Base-by-base conservation (phyloP, 768 basidiomycete genomes). In the Tylopilus sp. region DNA sequence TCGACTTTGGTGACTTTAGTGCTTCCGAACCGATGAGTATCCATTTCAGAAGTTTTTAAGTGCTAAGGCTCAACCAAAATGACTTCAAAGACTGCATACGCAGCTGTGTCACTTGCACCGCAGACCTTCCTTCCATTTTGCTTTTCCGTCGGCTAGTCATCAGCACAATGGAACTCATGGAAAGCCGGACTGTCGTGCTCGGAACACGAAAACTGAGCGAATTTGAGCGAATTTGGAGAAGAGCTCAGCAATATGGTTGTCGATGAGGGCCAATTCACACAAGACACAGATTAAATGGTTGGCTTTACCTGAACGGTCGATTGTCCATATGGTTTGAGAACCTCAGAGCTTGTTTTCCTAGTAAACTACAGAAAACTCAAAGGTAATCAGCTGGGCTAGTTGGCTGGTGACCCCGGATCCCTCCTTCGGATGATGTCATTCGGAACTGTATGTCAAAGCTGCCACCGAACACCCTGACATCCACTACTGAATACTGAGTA, bases 61-160 rank as follows among this genome's bases (percentile, higher is more conserved):
- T 28, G 6, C 22, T 9, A 3, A 24, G n/a, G n/a, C 22, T 42
- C 34, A 50, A 21, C 10, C 11, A 33, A 4, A n/a, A n/a, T n/a
- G n/a, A n/a, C n/a, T n/a, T n/a, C 17, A 36, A 40, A 63, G 61
- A 17, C 16, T 17, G 0, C 50, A 40, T 63, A 50, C 29, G 12
- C 45, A 7, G 34, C 62, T 8, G 16, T 54, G 33, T 60, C 62
- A 2, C 16, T 56, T 33, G 56, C 58, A 9, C 14, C 63, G 22
- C 61, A 60, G 45, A 19, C 2, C 26, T 63, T 60, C 30, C 52
- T 63, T 29, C 49, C 41, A 11, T 63, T 25, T 26, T 63, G 55
- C 13, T 60, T 63, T 10, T 54, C 3, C 62, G 55, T 24, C 54
- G 62, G 10, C 38, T 63, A 21, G 55, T 63, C 36, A 45, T 60